Base-by-base conservation (phyloP, 1,284 basidiomycete genomes). In the Takashimella koratensis region DNA sequence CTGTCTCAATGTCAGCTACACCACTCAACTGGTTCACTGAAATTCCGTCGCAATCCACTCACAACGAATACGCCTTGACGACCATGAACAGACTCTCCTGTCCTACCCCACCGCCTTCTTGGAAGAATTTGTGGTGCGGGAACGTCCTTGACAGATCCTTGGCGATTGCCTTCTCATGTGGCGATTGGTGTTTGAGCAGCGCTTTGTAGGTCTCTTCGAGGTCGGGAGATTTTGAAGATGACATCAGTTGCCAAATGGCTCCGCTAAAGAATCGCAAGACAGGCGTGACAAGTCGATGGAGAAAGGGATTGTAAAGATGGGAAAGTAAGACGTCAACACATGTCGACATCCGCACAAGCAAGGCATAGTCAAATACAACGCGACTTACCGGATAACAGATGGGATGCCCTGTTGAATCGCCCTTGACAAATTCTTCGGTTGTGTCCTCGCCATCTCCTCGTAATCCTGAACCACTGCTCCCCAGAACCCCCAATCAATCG, bases 241-340 rank as follows among this genome's bases (percentile, higher is more conserved):
- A 91, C 93, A 98, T 97, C 72, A 98, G 82, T 73, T 98, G 95
- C 95, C 95, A 98, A 77, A 96, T 87, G 85, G 97, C 94, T 21
- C 94, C 94, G 45, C 94, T 84, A 16, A 36, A 8, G 10, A 36
- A 8, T 36, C n/a, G n/a, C n/a, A n/a, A n/a, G n/a, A n/a, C n/a
- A n/a, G n/a, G n/a, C n/a, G n/a, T n/a, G n/a, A n/a, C n/a, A n/a
- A n/a, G n/a, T n/a, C n/a, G n/a, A n/a, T n/a, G n/a, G n/a, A n/a
- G n/a, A n/a, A n/a, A n/a, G n/a, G n/a, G n/a, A n/a, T n/a, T n/a
- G n/a, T n/a, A n/a, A n/a, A n/a, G n/a, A n/a, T n/a, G n/a, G n/a
- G n/a, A n/a, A n/a, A n/a, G n/a, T n/a, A n/a, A n/a, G n/a, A n/a
- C n/a, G n/a, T n/a, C n/a, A n/a, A n/a, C n/a, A n/a, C n/a, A n/a